Evolutionary conservation across 73 alveolate genomes (phyloP), one percentile per base, ranked within the genome.

Genomic region (Tetrahymena thermophila): DNA sequence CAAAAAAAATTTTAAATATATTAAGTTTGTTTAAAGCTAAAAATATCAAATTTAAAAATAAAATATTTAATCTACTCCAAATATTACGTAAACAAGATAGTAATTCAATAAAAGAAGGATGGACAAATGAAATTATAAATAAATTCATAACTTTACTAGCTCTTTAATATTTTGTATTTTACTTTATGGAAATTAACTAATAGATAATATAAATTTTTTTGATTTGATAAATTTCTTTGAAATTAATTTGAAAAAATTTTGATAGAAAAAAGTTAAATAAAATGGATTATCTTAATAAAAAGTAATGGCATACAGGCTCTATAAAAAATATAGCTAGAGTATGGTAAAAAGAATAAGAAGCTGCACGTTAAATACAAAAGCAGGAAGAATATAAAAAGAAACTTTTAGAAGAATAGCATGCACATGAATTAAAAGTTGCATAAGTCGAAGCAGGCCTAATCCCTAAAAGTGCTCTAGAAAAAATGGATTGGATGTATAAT

Each of bases 401-500:
- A 95, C 94, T 98, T 42, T 95, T 96, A 96, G 99, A 98, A 96
- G 99, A 98, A 97, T 97, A 96, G 96, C 98, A 97, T 84, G 85
- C 96, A 16, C 99, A 98, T 85, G 99, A 98, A 58, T 96, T 98
- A 95, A 98, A 98, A 96, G 97, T 96, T 96, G 94, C 98, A 7
- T 98, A 98, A 95, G 99, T 96, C 1, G 98, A 97, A 50, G 97
- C 97, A 35, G 99, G 99, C 13, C 96, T 98, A 56, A 98, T 98
- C 85, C 99, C 99, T 35, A 97, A 97, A 37, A 97, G 98, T 95
- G 98, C 96, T 95, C 93, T 98, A 58, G 97, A 98, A 93, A 96
- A 99, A 95, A 95, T 98, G 94, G 99, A 98, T 89, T 98, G 98
- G 98, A 98, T 98, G 99, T 98, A 98, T 93, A 99, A 98, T 95